phyloP scores from a whole-genome alignment of 1,139 yeast genomes.

The Kurtzmaniella quercitrusa region DNA sequence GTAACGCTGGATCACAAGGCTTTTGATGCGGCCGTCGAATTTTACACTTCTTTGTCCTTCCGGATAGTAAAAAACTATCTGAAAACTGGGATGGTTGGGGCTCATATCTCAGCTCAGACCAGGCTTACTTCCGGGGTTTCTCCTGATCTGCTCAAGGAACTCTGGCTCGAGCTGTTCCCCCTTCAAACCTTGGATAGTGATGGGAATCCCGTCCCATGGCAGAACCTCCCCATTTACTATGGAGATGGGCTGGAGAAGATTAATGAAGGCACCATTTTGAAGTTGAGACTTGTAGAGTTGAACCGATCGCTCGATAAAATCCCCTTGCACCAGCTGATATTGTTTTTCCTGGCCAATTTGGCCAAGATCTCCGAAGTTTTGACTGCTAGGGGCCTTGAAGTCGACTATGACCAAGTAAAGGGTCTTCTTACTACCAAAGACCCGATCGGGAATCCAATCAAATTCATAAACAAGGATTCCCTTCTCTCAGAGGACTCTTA shows the following conservation, averaged over 20 bases:
- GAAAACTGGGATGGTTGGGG: conserved; percentile 39
- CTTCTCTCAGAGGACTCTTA: conserved; percentile 27
- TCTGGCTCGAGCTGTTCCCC: conserved; percentile 71
- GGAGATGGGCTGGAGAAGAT: conserved; percentile 39
- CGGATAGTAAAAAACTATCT: conserved; percentile 51
- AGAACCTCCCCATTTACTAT: conserved; percentile 51
- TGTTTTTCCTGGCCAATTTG: conserved; percentile 52
- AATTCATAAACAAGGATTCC: conserved; percentile 34
- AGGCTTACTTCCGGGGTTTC: conserved; percentile 49
- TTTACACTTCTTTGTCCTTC: conserved; percentile 58
- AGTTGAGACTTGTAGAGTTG: conserved; percentile 50
- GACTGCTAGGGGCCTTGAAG: conserved; percentile 14
- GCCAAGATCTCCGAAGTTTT: conserved; percentile 25
- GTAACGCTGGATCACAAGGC: conserved; percentile 48
- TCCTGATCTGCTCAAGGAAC: conserved; percentile 59
- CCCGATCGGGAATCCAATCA: conserved; percentile 53
- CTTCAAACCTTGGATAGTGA: conserved; percentile 43
- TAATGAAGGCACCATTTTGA: conserved; percentile 38
- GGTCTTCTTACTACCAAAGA: conserved; percentile 35
- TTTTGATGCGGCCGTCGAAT: conserved; percentile 45
- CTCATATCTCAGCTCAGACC: conserved; percentile 16
- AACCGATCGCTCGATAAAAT: not conserved
- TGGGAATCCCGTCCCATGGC: conserved; percentile 54
- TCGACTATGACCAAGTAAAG: conserved; percentile 11
- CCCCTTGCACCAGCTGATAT: conserved; percentile 19